Percentiles rank a stretch among this genome's conserved stretches.
Conservation (phyloP, 805 yeast genomes). For the Phaffomyces opuntiae region DNA sequence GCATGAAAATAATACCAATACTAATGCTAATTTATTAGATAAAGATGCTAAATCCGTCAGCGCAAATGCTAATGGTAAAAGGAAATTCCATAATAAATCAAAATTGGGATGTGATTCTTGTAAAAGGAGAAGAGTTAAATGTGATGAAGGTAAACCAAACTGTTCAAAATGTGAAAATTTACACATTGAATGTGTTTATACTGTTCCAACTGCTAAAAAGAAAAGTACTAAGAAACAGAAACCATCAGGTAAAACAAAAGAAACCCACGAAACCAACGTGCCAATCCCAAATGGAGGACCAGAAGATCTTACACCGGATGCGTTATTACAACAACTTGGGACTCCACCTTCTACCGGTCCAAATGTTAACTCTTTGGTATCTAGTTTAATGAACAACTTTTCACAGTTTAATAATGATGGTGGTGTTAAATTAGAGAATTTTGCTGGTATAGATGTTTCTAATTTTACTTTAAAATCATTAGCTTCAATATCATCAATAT, state of each 20-base stretch:
- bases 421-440: slow-evolving; percentile 2
- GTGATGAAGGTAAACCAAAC: slow-evolving; percentile 79
- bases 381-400: not conserved
- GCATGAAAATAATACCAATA: not conserved
- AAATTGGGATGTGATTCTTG: slow-evolving; percentile 87
- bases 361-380: too few relatives aligned
- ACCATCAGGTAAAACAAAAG: not conserved
- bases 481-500: too few relatives aligned
- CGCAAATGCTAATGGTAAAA: slow-evolving; percentile 53
- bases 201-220: slow-evolving; percentile 13
- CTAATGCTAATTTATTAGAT: slow-evolving; percentile 21
- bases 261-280: not conserved
- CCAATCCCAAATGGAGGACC: not conserved
- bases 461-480: slow-evolving; percentile 6
- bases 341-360: too few relatives aligned
- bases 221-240: slow-evolving; percentile 1
- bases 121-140: slow-evolving; percentile 82
- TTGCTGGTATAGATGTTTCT: slow-evolving; percentile 6
- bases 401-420: not conserved
- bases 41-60: slow-evolving; percentile 34
- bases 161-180: slow-evolving; percentile 77
- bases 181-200: slow-evolving; percentile 70
- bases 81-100: slow-evolving; percentile 86
- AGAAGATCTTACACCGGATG: slow-evolving; percentile 1
- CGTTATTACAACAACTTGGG: slow-evolving; percentile 4